phyloP scores from a whole-genome alignment of 192 early-diverging fungal species.

The Piromyces sp. region DNA sequence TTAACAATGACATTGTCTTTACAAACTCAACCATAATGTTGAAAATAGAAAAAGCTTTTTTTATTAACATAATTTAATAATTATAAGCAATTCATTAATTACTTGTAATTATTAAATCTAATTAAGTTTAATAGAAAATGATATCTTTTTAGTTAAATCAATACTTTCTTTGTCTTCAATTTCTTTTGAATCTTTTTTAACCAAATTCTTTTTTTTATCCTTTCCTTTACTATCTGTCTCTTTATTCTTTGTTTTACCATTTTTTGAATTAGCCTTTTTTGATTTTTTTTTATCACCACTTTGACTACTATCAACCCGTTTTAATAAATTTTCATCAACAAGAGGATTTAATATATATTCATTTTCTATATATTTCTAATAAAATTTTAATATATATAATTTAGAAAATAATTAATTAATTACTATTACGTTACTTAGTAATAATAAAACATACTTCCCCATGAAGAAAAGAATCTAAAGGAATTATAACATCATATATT shows the following conservation, averaged over 20 bases:
- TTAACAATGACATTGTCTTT: too few relatives aligned
- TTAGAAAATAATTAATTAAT: too few relatives aligned
- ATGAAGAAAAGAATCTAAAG: background rate
- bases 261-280: background rate
- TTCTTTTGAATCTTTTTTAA: background rate
- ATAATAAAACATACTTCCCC: background rate
- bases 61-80: too few relatives aligned
- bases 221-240: background rate
- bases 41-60: too few relatives aligned
- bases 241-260: background rate
- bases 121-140: background rate
- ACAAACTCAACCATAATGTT: too few relatives aligned
- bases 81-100: background rate
- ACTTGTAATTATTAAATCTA: too few relatives aligned
- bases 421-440: too few relatives aligned
- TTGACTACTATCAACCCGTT: background rate
- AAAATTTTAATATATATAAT: too few relatives aligned
- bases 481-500: background rate
- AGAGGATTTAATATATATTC: background rate
- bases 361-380: background rate
- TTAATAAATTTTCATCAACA: background rate
- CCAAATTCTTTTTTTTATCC: background rate
- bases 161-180: background rate
- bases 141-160: background rate
- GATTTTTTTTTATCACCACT: background rate